Evolutionary conservation across 2,329 filamentous ascomycete genomes (phyloP).

Genomic region (Cladosporium colombiae): DNA sequence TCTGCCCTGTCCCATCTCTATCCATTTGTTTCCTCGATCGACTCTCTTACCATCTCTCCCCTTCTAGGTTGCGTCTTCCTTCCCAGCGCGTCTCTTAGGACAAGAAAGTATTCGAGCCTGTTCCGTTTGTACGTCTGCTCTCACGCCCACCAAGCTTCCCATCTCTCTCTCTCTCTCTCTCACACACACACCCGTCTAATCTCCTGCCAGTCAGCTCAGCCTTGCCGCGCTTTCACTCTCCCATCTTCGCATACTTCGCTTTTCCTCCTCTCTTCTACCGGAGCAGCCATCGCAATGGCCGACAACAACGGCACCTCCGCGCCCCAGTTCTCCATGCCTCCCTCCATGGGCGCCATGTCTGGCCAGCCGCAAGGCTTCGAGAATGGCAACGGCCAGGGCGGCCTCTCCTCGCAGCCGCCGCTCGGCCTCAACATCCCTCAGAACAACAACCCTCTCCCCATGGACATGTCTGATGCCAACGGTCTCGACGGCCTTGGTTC

Average conservation of each 20-base stretch:
- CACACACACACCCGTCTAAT: slow-evolving; percentile 17
- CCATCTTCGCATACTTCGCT: slow-evolving; percentile 11
- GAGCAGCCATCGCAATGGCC: slow-evolving; percentile 7
- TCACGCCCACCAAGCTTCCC: not conserved
- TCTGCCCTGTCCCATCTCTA: not conserved
- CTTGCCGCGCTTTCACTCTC: slow-evolving; percentile 14
- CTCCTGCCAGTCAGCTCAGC: slow-evolving; percentile 18
- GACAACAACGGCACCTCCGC: slow-evolving; percentile 14
- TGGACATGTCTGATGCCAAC: slow-evolving; percentile 60
- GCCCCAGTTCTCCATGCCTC: slow-evolving; percentile 15
- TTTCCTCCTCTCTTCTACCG: slow-evolving; percentile 10
- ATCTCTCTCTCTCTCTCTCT: slow-evolving; percentile 5
- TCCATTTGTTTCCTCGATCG: not conserved
- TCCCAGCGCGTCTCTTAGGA: slow-evolving; percentile 5
- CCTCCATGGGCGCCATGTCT: slow-evolving; percentile 13
- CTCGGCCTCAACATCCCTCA: slow-evolving; percentile 74
- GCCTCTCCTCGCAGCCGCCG: slow-evolving; percentile 85
- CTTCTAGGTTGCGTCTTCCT: slow-evolving; percentile 15
- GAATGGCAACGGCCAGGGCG: slow-evolving; percentile 70
- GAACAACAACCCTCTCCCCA: slow-evolving; percentile 94
- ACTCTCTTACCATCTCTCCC: slow-evolving; percentile 1
- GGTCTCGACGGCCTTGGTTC: slow-evolving; percentile 82
- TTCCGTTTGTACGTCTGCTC: slow-evolving; percentile 11
- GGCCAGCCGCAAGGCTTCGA: slow-evolving; percentile 57
- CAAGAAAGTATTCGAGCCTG: slow-evolving; percentile 14